Conservation (phyloP, 495 filamentous ascomycete genomes). For the Lophiotrema nucula region DNA sequence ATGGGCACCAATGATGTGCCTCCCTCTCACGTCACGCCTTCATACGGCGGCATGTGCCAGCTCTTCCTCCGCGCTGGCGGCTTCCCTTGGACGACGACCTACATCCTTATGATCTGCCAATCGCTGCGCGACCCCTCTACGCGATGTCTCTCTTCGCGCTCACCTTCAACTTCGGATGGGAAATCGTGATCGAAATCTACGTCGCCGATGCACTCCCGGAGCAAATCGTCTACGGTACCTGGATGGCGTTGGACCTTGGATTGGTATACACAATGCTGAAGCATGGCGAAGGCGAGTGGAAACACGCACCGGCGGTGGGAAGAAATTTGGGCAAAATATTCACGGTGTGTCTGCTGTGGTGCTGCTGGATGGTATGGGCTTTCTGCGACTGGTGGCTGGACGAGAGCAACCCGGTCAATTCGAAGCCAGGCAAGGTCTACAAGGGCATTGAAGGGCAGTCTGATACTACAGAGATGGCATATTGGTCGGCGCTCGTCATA, state of each 20-base stretch:
- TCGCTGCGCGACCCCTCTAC: constrained; percentile 45
- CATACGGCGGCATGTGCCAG: constrained; percentile 41
- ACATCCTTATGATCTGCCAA: constrained; percentile 45
- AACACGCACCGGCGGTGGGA: constrained; percentile 39
- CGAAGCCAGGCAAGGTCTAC: constrained; percentile 42
- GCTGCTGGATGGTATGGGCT: constrained; percentile 36
- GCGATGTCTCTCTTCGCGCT: constrained; percentile 49
- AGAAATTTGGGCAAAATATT: constrained; percentile 41
- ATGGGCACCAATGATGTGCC: constrained; percentile 48
- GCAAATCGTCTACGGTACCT: constrained; percentile 43
- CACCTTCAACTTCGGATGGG: constrained; percentile 49
- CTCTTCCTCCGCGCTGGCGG: constrained; percentile 44
- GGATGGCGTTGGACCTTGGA: constrained; percentile 46
- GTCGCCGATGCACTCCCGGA: constrained; percentile 45
- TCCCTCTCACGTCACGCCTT: constrained; percentile 41
- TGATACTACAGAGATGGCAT: constrained; percentile 49
- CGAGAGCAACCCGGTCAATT: constrained; percentile 34
- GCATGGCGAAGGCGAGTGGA: constrained; percentile 43
- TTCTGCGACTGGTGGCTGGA: constrained; percentile 46
- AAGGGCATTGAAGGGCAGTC: constrained; percentile 37
- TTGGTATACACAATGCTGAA: constrained; percentile 43
- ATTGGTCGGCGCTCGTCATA: constrained; percentile 41
- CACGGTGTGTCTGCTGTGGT: constrained; percentile 33
- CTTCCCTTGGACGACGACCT: constrained; percentile 44
- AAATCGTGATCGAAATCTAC: constrained; percentile 45